Evolutionary conservation across 176 grass and related monocot genomes (phyloP).

Genomic region (Aegilops speltoides): DNA sequence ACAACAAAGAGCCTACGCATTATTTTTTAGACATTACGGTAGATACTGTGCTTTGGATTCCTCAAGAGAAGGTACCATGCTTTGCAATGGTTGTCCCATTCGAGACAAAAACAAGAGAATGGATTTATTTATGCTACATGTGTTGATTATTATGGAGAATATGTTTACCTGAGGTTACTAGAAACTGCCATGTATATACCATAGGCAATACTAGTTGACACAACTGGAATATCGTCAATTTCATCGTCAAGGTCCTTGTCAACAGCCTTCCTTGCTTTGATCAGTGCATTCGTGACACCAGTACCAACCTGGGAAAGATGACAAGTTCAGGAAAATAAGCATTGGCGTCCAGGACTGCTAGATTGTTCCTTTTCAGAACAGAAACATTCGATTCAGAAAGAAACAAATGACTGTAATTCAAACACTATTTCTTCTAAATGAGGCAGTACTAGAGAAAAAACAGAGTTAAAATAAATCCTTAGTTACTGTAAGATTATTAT

Average conservation of each 20-base stretch:
- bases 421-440: background rate
- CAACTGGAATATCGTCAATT: slow-evolving; percentile 55
- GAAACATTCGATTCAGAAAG: background rate
- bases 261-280: slow-evolving; percentile 57
- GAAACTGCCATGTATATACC: slow-evolving; percentile 86
- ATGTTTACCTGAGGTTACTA: slow-evolving; percentile 80
- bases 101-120: background rate
- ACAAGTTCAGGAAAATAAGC: background rate
- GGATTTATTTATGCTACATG: background rate
- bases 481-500: background rate
- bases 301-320: slow-evolving; percentile 56
- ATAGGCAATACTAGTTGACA: slow-evolving; percentile 72
- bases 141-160: background rate
- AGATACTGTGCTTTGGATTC: background rate
- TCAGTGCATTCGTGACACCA: slow-evolving; percentile 58
- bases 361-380: background rate
- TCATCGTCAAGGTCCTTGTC: slow-evolving; percentile 53
- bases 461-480: background rate
- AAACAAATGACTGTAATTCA: background rate
- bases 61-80: background rate
- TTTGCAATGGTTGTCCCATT: background rate
- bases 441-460: background rate
- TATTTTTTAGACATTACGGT: background rate
- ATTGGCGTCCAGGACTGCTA: background rate
- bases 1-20: background rate